These are phyloP conservation scores for Kazachstania africana DNA, from an alignment of 805 yeast species.

Conservation along the genomic window DNA sequence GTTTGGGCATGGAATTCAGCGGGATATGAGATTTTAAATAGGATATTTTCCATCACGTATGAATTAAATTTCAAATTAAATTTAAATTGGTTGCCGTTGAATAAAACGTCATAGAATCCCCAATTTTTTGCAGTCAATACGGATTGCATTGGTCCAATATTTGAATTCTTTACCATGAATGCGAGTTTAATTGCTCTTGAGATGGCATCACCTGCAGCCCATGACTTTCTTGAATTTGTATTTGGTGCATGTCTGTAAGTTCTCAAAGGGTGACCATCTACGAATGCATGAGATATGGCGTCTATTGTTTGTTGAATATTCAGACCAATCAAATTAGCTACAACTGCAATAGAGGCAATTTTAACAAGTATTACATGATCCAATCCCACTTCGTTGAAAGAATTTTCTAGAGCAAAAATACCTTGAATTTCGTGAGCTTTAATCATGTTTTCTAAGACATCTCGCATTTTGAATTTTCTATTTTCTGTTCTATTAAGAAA, in stretches of 20 bases:
- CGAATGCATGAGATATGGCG: conserved; percentile 49
- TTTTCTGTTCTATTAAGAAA: too few species aligned
- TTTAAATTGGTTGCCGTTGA: conserved; percentile 39
- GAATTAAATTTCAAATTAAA: too few species aligned
- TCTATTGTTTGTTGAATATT: conserved; percentile 39
- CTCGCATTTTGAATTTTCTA: too few species aligned
- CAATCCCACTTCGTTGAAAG: too few species aligned
- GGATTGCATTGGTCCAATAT: conserved; percentile 44
- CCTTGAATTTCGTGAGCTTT: too few species aligned
- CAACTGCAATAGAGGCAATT: too few species aligned
- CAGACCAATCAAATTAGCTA: conserved; percentile 42
- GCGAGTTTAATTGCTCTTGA: conserved; percentile 48
- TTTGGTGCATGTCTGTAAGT: conserved; percentile 57
- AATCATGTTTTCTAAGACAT: too few species aligned
- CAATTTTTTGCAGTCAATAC: conserved; percentile 45
- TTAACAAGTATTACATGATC: too few species aligned
- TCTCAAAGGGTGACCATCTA: conserved; percentile 46
- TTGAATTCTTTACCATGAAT: conserved; percentile 38
- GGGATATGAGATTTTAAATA: too few species aligned
- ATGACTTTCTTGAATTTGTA: conserved; percentile 50
- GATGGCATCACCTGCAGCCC: conserved; percentile 60
- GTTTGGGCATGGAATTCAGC: too few species aligned
- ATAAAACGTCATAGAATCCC: conserved; percentile 55
- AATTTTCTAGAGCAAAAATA: too few species aligned
- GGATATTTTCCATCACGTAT: too few species aligned